phyloP scores from a whole-genome alignment of 148 eudicot species.

The Gaultheria prostrata region DNA sequence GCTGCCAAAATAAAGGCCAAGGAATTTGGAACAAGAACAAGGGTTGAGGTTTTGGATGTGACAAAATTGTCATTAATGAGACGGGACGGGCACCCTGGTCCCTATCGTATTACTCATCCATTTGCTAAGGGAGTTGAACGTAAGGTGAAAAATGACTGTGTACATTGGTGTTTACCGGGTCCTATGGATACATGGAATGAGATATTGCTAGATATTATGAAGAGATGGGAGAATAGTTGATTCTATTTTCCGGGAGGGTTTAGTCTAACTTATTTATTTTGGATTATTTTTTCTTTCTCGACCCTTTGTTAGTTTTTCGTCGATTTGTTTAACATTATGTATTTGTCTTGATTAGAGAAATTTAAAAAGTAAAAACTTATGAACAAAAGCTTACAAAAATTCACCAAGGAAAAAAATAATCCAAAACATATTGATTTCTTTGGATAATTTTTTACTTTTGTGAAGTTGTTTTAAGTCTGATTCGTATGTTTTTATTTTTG shows the following conservation, averaged over 20 bases:
- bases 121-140: slow-evolving; percentile 71
- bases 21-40: slow-evolving; percentile 14
- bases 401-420: too few species aligned
- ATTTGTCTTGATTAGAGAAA: too few species aligned
- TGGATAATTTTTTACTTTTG: too few species aligned
- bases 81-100: slow-evolving; percentile 94
- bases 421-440: too few species aligned
- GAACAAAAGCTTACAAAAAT: too few species aligned
- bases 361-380: too few species aligned
- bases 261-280: background rate
- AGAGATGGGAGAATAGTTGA: slow-evolving; percentile 30
- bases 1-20: slow-evolving; percentile 33
- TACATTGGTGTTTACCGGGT: slow-evolving; percentile 94
- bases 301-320: too few species aligned
- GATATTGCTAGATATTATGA: slow-evolving; percentile 70
- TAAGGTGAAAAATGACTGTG: slow-evolving; percentile 82
- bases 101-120: slow-evolving; percentile 74
- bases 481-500: too few species aligned
- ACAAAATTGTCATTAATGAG: slow-evolving; percentile 66
- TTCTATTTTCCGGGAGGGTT: background rate
- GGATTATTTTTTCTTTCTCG: too few species aligned
- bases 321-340: too few species aligned
- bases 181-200: slow-evolving; percentile 27
- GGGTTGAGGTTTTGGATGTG: slow-evolving; percentile 64
- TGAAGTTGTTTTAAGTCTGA: too few species aligned